Evolutionary conservation across 805 yeast species (phyloP).

Genomic region (Candida golubevii): DNA sequence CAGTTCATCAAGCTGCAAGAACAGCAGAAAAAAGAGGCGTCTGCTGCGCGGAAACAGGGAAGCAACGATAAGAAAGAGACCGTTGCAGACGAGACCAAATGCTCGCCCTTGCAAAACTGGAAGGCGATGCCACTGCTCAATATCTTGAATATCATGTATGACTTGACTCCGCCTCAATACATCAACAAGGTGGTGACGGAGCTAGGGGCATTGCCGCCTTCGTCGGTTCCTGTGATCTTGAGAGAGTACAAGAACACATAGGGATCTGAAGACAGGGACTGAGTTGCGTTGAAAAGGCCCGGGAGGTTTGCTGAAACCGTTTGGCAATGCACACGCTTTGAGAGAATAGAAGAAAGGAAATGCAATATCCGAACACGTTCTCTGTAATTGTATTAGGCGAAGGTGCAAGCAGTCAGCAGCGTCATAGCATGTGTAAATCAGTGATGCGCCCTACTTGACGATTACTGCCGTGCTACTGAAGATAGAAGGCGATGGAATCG

Average conservation of each 20-base stretch:
- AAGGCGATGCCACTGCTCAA: slow-evolving; percentile 57
- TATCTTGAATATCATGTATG: slow-evolving; percentile 83
- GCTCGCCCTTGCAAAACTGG: slow-evolving; percentile 56
- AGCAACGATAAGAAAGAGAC: slow-evolving; percentile 16
- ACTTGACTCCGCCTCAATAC: slow-evolving; percentile 89
- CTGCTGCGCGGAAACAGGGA: slow-evolving; percentile 21
- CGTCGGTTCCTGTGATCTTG: slow-evolving; percentile 95
- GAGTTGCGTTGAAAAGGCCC: too few species aligned
- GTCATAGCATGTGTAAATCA: too few species aligned
- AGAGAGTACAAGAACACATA: slow-evolving; percentile 73
- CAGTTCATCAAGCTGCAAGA: slow-evolving; percentile 48
- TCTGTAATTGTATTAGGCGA: too few species aligned
- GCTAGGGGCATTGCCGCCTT: slow-evolving; percentile 93
- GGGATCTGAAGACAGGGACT: background rate
- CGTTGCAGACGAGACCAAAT: slow-evolving; percentile 23
- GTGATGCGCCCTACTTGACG: too few species aligned
- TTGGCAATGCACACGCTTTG: background rate
- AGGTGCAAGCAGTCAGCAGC: too few species aligned
- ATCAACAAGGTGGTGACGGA: slow-evolving; percentile 95
- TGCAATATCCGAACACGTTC: too few species aligned
- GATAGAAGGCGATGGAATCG: too few species aligned
- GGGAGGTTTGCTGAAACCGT: background rate
- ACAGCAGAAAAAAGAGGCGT: slow-evolving; percentile 32
- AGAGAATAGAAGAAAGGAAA: too few species aligned
- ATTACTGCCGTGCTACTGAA: too few species aligned